A percentile compares a stretch with the other conserved stretches of the same genome.
Evolutionary conservation across 2,329 filamentous ascomycete species (phyloP).

Genomic region (Clonostachys solani): DNA sequence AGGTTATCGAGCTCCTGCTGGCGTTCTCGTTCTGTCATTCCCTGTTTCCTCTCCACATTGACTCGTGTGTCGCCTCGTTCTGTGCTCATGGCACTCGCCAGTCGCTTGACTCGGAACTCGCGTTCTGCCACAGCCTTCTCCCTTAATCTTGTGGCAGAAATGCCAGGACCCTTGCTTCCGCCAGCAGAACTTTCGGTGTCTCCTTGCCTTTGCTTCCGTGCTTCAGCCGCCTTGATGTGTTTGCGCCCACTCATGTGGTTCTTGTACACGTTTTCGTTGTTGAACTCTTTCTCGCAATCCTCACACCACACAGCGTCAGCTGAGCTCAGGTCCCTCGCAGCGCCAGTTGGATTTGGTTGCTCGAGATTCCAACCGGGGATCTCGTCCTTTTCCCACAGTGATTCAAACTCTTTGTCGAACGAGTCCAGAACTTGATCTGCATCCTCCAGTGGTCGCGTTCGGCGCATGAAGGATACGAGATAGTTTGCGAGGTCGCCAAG

Average conservation of each 20-base stretch:
- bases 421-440: slow-evolving; percentile 70
- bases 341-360: slow-evolving; percentile 24
- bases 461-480: slow-evolving; percentile 81
- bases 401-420: slow-evolving; percentile 82
- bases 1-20: slow-evolving; percentile 90
- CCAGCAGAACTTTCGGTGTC: slow-evolving; percentile 21
- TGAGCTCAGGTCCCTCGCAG: slow-evolving; percentile 19
- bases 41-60: slow-evolving; percentile 93
- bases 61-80: slow-evolving; percentile 86
- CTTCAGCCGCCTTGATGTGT: slow-evolving; percentile 78
- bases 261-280: slow-evolving; percentile 92
- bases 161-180: slow-evolving; percentile 5
- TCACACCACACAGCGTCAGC: slow-evolving; percentile 79
- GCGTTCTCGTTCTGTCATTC: slow-evolving; percentile 95
- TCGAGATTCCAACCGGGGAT: slow-evolving; percentile 75
- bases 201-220: slow-evolving; percentile 44
- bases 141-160: slow-evolving; percentile 60
- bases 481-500: slow-evolving; percentile 77
- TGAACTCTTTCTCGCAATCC: slow-evolving; percentile 92
- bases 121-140: slow-evolving; percentile 88
- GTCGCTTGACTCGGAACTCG: slow-evolving; percentile 76
- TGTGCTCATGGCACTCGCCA: slow-evolving; percentile 78
- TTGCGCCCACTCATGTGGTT: slow-evolving; percentile 87
- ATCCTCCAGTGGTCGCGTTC: slow-evolving; percentile 82
- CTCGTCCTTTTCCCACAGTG: slow-evolving; percentile 75